Percentiles rank a stretch among this genome's conserved stretches.
phyloP scores from a whole-genome alignment of 805 yeast species.

The Ogataea corticis region DNA sequence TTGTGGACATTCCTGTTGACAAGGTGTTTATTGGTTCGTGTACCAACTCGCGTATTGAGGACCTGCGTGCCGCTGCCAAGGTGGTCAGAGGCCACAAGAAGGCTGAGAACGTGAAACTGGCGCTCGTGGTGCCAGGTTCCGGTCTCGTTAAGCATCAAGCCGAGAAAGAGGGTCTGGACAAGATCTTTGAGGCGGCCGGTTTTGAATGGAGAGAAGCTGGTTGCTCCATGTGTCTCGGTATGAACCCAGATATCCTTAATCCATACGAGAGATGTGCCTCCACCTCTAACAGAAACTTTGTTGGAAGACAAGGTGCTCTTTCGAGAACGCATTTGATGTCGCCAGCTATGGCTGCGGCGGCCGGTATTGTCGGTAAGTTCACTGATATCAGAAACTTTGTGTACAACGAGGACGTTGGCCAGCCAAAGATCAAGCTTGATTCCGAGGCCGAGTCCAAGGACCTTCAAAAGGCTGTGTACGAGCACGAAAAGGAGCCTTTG shows the following conservation, averaged over 20 bases:
- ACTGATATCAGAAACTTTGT: conserved; percentile 85
- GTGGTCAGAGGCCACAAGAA: conserved; percentile 88
- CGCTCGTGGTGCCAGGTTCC: conserved; percentile 95
- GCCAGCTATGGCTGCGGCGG: conserved; percentile 99
- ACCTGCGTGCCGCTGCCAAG: conserved; percentile 90
- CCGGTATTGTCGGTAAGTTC: conserved; percentile 88
- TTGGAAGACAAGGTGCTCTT: conserved; percentile 97
- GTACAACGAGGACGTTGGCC: conserved; percentile 56
- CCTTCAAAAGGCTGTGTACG: conserved; percentile 68
- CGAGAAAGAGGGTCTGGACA: conserved; percentile 91
- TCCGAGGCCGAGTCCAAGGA: conserved; percentile 52
- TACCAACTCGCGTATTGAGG: conserved; percentile 97
- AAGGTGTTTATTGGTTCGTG: conserved; percentile 98
- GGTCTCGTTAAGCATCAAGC: conserved; percentile 94
- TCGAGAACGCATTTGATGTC: conserved; percentile 98
- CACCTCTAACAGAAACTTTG: conserved; percentile 97
- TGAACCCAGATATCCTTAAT: conserved; percentile 95
- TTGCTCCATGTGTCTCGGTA: conserved; percentile 98
- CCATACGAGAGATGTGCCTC: conserved; percentile 99
- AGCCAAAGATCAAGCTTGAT: conserved; percentile 53
- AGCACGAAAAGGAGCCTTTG: conserved; percentile 62
- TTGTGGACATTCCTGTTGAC: conserved; percentile 75
- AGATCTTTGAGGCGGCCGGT: conserved; percentile 87
- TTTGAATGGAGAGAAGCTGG: conserved; percentile 99
- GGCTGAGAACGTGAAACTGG: conserved; percentile 78